These are phyloP conservation scores for Leccinum griseonigrum DNA, from an alignment of 1,284 basidiomycete genomes.

Conservation along the genomic window DNA sequence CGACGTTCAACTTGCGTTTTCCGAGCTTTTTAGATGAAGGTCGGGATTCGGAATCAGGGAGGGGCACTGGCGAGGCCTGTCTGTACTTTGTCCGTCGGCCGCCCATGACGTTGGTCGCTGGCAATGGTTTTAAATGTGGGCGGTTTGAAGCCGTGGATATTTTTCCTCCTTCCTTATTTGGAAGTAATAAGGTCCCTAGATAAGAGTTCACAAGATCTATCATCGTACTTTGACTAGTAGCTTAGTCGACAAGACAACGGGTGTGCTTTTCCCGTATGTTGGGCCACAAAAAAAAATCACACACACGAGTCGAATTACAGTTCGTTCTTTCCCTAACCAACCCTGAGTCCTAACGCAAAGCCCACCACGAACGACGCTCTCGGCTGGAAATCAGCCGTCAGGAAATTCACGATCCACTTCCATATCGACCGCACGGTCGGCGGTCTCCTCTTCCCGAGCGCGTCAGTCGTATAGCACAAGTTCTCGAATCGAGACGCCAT, in stretches of 20 bases:
- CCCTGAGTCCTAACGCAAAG: constrained; percentile 62
- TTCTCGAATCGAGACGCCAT: constrained; percentile 68
- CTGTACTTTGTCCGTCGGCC: constrained; percentile 91
- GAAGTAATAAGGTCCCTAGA: constrained; percentile 4
- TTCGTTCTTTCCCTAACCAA: constrained; percentile 43
- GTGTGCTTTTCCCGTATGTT: background rate
- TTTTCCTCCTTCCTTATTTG: constrained; percentile 26
- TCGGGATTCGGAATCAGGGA: constrained; percentile 40
- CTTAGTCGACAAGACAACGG: background rate
- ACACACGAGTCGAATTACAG: background rate
- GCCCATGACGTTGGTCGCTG: constrained; percentile 23
- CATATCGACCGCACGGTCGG: constrained; percentile 69
- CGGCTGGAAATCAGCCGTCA: constrained; percentile 91
- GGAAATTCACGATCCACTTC: constrained; percentile 77
- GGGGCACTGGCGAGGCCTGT: constrained; percentile 73
- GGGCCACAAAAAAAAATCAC: background rate
- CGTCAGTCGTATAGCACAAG: constrained; percentile 65
- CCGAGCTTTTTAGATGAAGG: constrained; percentile 56
- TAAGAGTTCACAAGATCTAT: background rate
- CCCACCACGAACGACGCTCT: constrained; percentile 76
- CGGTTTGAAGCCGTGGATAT: constrained; percentile 6
- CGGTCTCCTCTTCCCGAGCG: constrained; percentile 47
- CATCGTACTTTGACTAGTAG: background rate
- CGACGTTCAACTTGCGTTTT: constrained; percentile 70
- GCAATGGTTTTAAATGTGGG: background rate